Percentiles rank a stretch among this genome's conserved stretches.
These are phyloP conservation scores for Xylaria intraflava DNA, from an alignment of 495 filamentous ascomycete species.

Conservation along the genomic window DNA sequence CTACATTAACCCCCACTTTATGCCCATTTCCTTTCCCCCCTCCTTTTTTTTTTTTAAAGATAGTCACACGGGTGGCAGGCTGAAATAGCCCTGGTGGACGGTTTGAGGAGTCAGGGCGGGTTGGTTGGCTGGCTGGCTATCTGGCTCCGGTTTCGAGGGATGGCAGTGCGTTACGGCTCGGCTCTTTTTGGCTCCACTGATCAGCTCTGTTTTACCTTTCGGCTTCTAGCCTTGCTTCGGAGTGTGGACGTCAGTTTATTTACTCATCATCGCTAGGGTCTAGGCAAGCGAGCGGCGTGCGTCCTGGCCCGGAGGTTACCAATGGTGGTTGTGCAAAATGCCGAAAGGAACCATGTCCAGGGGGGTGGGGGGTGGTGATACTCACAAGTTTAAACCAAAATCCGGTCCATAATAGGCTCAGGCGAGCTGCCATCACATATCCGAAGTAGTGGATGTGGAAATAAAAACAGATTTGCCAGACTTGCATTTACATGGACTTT, in stretches of 20 bases:
- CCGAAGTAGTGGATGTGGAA: neutral
- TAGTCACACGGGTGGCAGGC: slow-evolving; percentile 13
- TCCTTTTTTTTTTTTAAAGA: slow-evolving; percentile 7
- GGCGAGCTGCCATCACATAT: slow-evolving; percentile 2
- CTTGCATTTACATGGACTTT: slow-evolving; percentile 9
- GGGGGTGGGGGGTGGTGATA: neutral
- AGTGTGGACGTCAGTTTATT: neutral
- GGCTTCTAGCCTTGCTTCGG: slow-evolving; percentile 2
- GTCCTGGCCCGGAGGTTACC: neutral
- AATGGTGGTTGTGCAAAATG: neutral
- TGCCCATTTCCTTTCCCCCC: slow-evolving; percentile 1
- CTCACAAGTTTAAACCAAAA: slow-evolving; percentile 2
- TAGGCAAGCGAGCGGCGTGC: neutral
- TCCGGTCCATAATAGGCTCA: neutral
- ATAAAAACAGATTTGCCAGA: slow-evolving; percentile 14
- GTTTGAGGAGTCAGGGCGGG: slow-evolving; percentile 12
- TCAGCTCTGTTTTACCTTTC: slow-evolving; percentile 44
- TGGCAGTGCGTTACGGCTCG: slow-evolving; percentile 12
- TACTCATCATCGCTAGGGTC: neutral
- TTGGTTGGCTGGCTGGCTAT: slow-evolving; percentile 12
- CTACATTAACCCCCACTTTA: neutral
- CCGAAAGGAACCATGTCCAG: neutral
- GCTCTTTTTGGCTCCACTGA: slow-evolving; percentile 20
- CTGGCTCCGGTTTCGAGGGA: slow-evolving; percentile 9
- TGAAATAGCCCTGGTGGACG: slow-evolving; percentile 12